A percentile compares a stretch with the other conserved stretches of the same genome.
Conservation (phyloP, 2,329 filamentous ascomycete species). For the Daldinia sp. region DNA sequence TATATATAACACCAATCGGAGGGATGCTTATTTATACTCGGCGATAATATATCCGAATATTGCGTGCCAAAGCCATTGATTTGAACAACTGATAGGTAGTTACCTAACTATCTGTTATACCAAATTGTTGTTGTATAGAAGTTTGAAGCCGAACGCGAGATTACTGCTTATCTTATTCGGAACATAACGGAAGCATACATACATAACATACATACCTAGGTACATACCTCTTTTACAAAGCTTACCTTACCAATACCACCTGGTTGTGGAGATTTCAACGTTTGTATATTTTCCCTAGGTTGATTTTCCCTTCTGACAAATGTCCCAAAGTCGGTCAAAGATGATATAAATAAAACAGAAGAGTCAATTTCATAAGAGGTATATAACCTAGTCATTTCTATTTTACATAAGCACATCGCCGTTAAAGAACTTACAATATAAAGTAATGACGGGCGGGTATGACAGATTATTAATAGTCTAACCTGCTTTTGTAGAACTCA, state of each 20-base stretch:
- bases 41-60: constrained; percentile 2
- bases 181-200: not conserved
- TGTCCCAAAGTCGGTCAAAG: constrained; percentile 5
- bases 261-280: not conserved
- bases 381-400: not conserved
- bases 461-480: constrained; percentile 22
- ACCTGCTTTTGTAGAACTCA: constrained; percentile 8
- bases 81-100: not conserved
- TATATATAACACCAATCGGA: not conserved
- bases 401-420: not conserved
- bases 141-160: not conserved
- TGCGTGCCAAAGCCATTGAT: not conserved
- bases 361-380: not conserved
- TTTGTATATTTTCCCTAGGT: not conserved
- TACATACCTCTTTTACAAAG: too few relatives aligned
- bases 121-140: too few relatives aligned
- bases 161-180: not conserved
- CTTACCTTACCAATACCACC: not conserved
- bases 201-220: not conserved
- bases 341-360: not conserved
- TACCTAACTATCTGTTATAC: not conserved
- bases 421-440: too few relatives aligned
- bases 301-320: not conserved
- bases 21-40: not conserved
- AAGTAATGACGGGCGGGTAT: not conserved